Base-by-base conservation (phyloP, 805 yeast species). In the Suhomyces sp. region DNA sequence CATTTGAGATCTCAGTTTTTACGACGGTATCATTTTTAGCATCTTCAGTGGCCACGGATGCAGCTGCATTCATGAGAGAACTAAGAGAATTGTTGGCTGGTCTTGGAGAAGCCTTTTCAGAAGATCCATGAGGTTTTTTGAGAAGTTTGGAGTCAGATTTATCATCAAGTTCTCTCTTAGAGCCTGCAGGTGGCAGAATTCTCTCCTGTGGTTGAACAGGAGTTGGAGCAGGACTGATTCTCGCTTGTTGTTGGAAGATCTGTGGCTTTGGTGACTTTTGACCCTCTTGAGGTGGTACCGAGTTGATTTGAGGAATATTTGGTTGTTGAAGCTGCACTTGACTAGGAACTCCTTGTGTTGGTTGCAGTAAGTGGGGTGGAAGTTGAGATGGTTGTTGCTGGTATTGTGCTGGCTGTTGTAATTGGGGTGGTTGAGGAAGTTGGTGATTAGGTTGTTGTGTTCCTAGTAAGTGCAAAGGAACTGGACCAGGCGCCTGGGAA, bases 161-260 rank as follows among this genome's bases (percentile, higher is more conserved):
- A 10, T 63, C 69, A 3, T 68, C 72, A 38, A 68, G 56, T 19
- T 64, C 70, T 25, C 59, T 66, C 38, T 68, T 68, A 15, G 32
- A 19, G 5, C 22, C 23, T 9, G 20, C 14, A 13, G 14, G 29
- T 4, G 28, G 12, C 28, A 15, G 26, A 24, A 16, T n/a, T n/a
- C n/a, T n/a, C n/a, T n/a, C n/a, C n/a, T 19, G 40, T 38, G 36
- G n/a, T 18, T 28, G 39, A 24, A 27, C 33, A 18, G 36, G 35
- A 12, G 13, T 19, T 5, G 25, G 17, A 11, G 10, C 15, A 9
- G 33, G 20, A 10, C 9, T 24, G 26, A 11, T 24, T 12, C 6
- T 6, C 7, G 26, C n/a, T 11, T 9, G 13, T 20, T 30, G 33
- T 7, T 25, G 21, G 10, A 13, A 15, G 33, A 21, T 30, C 12